Conservation (phyloP, 2,329 filamentous ascomycete species). For the Dissoconium aciculare region DNA sequence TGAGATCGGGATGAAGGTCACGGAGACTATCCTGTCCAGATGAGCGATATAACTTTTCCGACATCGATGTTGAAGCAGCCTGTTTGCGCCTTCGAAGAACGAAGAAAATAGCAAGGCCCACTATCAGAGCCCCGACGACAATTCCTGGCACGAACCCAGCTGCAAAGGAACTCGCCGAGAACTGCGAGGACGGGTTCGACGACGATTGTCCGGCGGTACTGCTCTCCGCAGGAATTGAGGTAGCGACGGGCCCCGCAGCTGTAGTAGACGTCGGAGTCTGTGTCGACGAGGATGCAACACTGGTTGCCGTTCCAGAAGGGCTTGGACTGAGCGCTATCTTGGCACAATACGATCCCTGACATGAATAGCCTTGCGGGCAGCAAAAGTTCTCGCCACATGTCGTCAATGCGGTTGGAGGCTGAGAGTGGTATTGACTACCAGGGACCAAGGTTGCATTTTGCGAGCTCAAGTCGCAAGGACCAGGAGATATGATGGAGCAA, state of each 20-base stretch:
- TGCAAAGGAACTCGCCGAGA: slow-evolving; percentile 22
- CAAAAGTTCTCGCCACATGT: slow-evolving; percentile 44
- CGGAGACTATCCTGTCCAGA: slow-evolving; percentile 16
- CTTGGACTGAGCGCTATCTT: slow-evolving; percentile 37
- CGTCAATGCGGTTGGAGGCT: slow-evolving; percentile 41
- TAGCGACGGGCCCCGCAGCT: neutral
- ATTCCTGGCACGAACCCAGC: slow-evolving; percentile 24
- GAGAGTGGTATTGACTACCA: slow-evolving; percentile 49
- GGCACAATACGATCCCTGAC: slow-evolving; percentile 39
- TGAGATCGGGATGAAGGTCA: slow-evolving; percentile 14
- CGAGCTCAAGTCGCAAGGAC: slow-evolving; percentile 47
- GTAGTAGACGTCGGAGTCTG: neutral
- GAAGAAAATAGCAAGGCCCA: slow-evolving; percentile 16
- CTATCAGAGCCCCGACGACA: slow-evolving; percentile 15
- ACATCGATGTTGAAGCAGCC: slow-evolving; percentile 5
- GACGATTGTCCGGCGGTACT: neutral
- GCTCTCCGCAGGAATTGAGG: slow-evolving; percentile 11
- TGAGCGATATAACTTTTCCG: slow-evolving; percentile 14
- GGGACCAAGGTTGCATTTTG: slow-evolving; percentile 47
- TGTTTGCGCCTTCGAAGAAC: slow-evolving; percentile 9
- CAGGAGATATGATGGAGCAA: slow-evolving; percentile 48
- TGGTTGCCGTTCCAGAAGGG: slow-evolving; percentile 6
- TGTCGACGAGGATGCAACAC: neutral
- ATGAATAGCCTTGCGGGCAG: slow-evolving; percentile 60
- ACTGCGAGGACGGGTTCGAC: slow-evolving; percentile 6